Base-by-base conservation (phyloP, 2,329 filamentous ascomycete genomes). In the Cytospora piceicola region DNA sequence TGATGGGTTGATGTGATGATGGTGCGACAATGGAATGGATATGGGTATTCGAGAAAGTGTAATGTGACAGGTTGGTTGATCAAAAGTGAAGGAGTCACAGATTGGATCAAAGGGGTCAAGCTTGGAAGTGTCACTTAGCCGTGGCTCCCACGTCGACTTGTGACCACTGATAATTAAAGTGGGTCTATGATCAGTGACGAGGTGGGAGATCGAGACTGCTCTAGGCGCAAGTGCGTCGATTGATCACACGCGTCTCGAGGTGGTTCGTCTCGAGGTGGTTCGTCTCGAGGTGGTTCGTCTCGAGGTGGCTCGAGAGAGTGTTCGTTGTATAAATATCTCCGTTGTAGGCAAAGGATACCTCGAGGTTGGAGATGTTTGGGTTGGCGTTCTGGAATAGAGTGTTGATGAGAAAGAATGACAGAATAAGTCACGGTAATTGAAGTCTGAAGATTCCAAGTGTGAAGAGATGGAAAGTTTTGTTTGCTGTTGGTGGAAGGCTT, bases 1-100 rank as follows among this genome's bases (percentile, higher is more conserved):
- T 64, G 9, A 14, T 42, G 62, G 11, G 15, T 22, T 36, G n/a
- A 24, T 51, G 20, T 62, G 34, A 24, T 62, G 34, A 39, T 17
- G 14, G 15, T 30, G 17, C 30, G 24, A 4, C 34, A 36, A 36
- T 36, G 34, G 34, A 36, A 24, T 62, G 24, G 36, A 11, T n/a
- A 15, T 30, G 24, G n/a, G 24, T 54, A 9, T 39, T 9, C 24
- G 12, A 6, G 5, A 17, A 42, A 12, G 39, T 42, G n/a, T 20
- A 17, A n/a, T 58, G 9, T 17, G 3, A 22, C 39, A 24, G 24
- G 9, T 9, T 27, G 8, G 32, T 12, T 49, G 36, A 24, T 15
- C 17, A 14, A n/a, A 6, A 30, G 15, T 24, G 9, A 36, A 30
- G 36, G 24, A 22, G 29, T 30, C 9, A 4, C 9, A n/a, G 11